Evolutionary conservation across 148 eudicot species (phyloP), one percentile per base, ranked within the genome.

Genomic region (Spergularia marina): DNA sequence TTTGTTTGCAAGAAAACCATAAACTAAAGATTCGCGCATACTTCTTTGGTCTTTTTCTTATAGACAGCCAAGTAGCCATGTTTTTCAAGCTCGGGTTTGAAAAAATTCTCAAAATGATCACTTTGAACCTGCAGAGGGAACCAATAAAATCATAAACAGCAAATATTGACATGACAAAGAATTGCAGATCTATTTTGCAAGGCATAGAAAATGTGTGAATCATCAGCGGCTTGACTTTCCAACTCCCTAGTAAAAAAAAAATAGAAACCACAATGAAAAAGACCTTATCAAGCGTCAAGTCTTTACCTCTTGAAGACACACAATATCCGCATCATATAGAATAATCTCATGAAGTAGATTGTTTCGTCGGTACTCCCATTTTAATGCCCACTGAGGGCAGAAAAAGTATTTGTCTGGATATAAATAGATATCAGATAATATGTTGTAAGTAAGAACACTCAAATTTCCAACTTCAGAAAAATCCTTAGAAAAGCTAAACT

Each of bases 271-370:
- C n/a, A 55, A 58, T 52, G 40, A 44, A 10, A 16, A 30, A 57
- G 53, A 44, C n/a, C 30, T 49, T 6, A 49, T 23, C 53, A 54
- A 47, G 51, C 47, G 11, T 10, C 55, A 57, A 76, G 20, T 10
- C 58, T 15, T 25, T 82, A 93, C 98, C 98, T 93, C 98, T 85
- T 93, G 98, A 73, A 93, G 98, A 75, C 98, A 93, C 71, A 93
- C 78, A 62, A 93, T 87, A 77, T 93, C 98, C 7, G 98, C 98
- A 41, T 23, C 25, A 23, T 23, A 23, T 21, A 83, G 88, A 61
- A 88, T 81, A 34, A 93, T 85, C 80, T 93, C 98, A 65, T 84
- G 87, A 49, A 93, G 84, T 76, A 93, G 77, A 83, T 91, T 93
- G 74, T 89, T 88, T 74, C 91, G 81, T 62, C 98, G 96, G 53